Evolutionary conservation across 495 filamentous ascomycete species (phyloP).

Genomic region (Penicillium argentinense): DNA sequence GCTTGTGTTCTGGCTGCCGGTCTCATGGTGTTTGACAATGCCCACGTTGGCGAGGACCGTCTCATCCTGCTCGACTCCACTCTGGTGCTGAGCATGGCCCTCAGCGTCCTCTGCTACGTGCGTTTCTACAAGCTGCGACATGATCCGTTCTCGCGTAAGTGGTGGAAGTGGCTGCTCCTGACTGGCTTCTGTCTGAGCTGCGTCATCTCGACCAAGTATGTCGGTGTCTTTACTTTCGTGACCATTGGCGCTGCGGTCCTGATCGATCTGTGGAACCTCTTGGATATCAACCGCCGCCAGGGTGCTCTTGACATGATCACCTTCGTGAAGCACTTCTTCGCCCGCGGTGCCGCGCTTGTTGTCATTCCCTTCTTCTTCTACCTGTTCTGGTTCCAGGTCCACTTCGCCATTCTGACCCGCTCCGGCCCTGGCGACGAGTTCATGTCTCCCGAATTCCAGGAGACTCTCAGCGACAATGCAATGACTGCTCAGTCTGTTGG

Average conservation of each 20-base stretch:
- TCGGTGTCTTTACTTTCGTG: constrained; percentile 94
- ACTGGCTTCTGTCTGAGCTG: constrained; percentile 93
- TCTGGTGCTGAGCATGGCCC: constrained; percentile 91
- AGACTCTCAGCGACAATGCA: constrained; percentile 89
- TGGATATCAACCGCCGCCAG: constrained; percentile 79
- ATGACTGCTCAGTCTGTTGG: constrained; percentile 83
- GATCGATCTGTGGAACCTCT: constrained; percentile 92
- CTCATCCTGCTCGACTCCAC: constrained; percentile 95
- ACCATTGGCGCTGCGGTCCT: constrained; percentile 92
- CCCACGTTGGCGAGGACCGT: constrained; percentile 94
- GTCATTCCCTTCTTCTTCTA: constrained; percentile 95
- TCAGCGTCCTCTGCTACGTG: constrained; percentile 89
- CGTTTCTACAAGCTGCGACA: constrained; percentile 97
- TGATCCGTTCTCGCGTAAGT: constrained; percentile 85
- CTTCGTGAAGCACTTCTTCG: constrained; percentile 87
- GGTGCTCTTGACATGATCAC: constrained; percentile 73
- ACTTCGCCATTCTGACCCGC: constrained; percentile 83
- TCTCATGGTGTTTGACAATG: constrained; percentile 94
- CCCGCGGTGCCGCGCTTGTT: constrained; percentile 79
- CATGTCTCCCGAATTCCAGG: constrained; percentile 98
- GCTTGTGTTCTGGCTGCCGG: constrained; percentile 85
- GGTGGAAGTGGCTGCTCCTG: constrained; percentile 99
- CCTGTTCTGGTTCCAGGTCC: constrained; percentile 99
- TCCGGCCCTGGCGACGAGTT: constrained; percentile 98
- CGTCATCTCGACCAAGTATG: constrained; percentile 98